Conservation (phyloP, 1,284 basidiomycete genomes). For the Ceratobasidium sp. region DNA sequence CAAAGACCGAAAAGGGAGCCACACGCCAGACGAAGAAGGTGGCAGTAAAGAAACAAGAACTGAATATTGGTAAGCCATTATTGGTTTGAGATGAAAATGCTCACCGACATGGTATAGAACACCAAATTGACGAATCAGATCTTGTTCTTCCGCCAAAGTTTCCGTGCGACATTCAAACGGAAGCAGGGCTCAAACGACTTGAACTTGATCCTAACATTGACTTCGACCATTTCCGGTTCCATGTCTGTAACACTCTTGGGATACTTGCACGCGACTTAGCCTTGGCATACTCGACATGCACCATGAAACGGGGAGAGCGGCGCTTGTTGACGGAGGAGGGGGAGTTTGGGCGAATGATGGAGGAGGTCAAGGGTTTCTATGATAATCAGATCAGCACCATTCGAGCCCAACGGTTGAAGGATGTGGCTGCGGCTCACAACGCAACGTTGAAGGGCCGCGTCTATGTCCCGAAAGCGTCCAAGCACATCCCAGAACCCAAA, state of each 20-base stretch:
- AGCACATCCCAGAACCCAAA: not conserved
- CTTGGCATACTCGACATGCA: not conserved
- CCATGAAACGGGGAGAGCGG: constrained; percentile 5
- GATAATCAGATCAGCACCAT: not conserved
- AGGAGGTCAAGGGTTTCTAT: not conserved
- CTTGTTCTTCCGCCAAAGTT: not conserved
- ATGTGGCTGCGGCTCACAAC: not conserved
- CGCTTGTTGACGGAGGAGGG: not conserved
- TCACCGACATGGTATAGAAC: not conserved
- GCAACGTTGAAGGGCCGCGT: not conserved
- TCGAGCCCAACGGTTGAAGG: not conserved
- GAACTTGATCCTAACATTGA: not conserved
- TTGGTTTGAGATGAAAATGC: not conserved
- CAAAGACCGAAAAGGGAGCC: not conserved
- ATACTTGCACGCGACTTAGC: not conserved
- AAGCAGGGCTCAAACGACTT: not conserved
- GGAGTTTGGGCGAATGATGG: not conserved
- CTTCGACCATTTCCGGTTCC: not conserved
- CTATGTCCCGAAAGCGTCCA: not conserved
- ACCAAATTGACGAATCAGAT: not conserved
- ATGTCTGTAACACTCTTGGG: not conserved
- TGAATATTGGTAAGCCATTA: not conserved
- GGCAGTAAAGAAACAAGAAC: not conserved
- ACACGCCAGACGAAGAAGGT: not conserved
- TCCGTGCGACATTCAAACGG: not conserved